These are phyloP conservation scores for Pseudopithomyces chartarum DNA, from an alignment of 2,329 filamentous ascomycete genomes.

Conservation along the genomic window DNA sequence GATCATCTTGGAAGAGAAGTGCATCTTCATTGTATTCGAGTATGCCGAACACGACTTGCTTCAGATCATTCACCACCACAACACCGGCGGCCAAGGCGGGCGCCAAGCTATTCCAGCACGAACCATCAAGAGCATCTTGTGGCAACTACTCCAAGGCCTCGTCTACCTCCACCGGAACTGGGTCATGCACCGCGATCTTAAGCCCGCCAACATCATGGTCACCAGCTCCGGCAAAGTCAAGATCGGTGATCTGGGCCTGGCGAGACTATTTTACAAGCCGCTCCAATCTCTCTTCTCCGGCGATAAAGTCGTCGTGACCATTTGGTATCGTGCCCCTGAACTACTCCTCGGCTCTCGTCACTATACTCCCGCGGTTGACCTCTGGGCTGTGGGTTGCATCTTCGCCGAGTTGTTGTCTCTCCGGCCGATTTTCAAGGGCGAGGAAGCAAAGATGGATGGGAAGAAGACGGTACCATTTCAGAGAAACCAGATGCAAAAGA, in stretches of 20 bases:
- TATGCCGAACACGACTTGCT: conserved; percentile 97
- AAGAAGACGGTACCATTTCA: conserved; percentile 99
- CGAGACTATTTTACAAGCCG: conserved; percentile 91
- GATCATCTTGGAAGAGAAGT: conserved; percentile 97
- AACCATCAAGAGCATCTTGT: conserved; percentile 92
- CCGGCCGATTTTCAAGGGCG: conserved; percentile 95
- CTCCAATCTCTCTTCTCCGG: conserved; percentile 89
- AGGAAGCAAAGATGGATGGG: conserved; percentile 98
- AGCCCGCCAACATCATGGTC: conserved; percentile 99
- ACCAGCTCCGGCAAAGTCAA: conserved; percentile 88
- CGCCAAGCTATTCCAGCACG: conserved; percentile 85
- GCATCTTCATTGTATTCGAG: conserved; percentile 99
- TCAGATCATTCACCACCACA: conserved; percentile 98
- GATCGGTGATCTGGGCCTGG: conserved; percentile 91
- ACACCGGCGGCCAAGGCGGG: conserved; percentile 66
- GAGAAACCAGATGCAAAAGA: conserved; percentile 98
- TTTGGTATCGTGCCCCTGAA: conserved; percentile 98
- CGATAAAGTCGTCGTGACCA: conserved; percentile 98
- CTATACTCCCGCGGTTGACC: conserved; percentile 94
- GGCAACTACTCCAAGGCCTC: conserved; percentile 91
- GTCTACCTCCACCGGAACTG: conserved; percentile 95
- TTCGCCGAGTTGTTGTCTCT: conserved; percentile 92
- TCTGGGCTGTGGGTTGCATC: conserved; percentile 98
- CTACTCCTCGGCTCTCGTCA: conserved; percentile 90
- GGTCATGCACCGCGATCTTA: conserved; percentile 95